Conservation (phyloP, 2,329 filamentous ascomycete species). For the Trichoderma sp. region DNA sequence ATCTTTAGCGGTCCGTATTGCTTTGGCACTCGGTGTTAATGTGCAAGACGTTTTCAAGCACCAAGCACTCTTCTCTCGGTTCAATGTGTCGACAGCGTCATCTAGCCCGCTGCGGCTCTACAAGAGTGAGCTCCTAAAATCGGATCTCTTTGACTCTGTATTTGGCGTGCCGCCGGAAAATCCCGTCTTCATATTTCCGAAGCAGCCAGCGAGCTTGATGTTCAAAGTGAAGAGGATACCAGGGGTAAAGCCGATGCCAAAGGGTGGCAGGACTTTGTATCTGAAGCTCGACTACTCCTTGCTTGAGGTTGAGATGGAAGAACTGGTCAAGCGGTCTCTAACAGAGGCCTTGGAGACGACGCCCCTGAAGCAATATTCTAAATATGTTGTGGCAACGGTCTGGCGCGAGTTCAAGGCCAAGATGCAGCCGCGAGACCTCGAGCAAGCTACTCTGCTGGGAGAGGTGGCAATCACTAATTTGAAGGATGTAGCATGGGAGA, state of each 20-base stretch:
- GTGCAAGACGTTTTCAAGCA: constrained; percentile 96
- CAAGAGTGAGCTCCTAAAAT: constrained; percentile 63
- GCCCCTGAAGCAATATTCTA: constrained; percentile 44
- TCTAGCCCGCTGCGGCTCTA: constrained; percentile 71
- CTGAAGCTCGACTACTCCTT: constrained; percentile 74
- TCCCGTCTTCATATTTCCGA: constrained; percentile 67
- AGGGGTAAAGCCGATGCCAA: constrained; percentile 33
- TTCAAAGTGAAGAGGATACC: constrained; percentile 70
- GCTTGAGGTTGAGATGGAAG: constrained; percentile 68
- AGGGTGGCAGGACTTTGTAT: constrained; percentile 49
- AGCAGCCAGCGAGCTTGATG: constrained; percentile 75
- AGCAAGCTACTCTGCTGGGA: constrained; percentile 53
- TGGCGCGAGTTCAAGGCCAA: constrained; percentile 42
- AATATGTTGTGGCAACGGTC: constrained; percentile 45
- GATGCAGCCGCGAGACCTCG: constrained; percentile 51
- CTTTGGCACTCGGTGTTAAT: constrained; percentile 85
- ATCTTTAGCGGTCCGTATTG: constrained; percentile 64
- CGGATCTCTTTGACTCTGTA: constrained; percentile 63
- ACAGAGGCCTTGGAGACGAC: constrained; percentile 37
- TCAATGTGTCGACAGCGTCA: constrained; percentile 82
- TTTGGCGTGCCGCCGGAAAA: constrained; percentile 53
- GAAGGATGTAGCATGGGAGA: constrained; percentile 45
- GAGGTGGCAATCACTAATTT: constrained; percentile 50
- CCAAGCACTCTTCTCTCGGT: constrained; percentile 76
- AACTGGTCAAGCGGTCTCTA: constrained; percentile 45